Percentiles rank a stretch among this genome's conserved stretches.
These are phyloP conservation scores for Penicillium waksmanii DNA, from an alignment of 495 filamentous ascomycete species.

Conservation along the genomic window DNA sequence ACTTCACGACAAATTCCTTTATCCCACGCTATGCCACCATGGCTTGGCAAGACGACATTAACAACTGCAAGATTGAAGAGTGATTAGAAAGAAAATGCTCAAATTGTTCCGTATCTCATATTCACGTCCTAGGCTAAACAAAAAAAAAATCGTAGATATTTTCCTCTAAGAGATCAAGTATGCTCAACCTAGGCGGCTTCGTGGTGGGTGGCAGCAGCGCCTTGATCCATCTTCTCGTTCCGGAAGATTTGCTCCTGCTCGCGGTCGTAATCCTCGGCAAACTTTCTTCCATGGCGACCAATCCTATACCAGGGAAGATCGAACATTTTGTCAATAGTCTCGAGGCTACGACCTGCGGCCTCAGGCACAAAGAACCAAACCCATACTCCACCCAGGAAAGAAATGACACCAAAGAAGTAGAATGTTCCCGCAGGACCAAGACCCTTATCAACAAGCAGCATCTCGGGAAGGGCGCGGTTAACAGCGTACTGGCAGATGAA, in stretches of 20 bases:
- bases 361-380: slow-evolving; percentile 45
- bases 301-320: slow-evolving; percentile 61
- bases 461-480: too few relatives aligned
- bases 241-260: too few relatives aligned
- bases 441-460: too few relatives aligned
- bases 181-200: too few relatives aligned
- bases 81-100: background rate
- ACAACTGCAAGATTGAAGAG: slow-evolving; percentile 8
- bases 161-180: too few relatives aligned
- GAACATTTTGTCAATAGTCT: slow-evolving; percentile 61
- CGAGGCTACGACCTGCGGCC: slow-evolving; percentile 25
- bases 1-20: slow-evolving; percentile 12
- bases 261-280: slow-evolving; percentile 1
- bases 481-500: slow-evolving; percentile 62
- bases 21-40: slow-evolving; percentile 9
- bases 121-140: too few relatives aligned
- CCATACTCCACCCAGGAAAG: slow-evolving; percentile 51
- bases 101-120: too few relatives aligned
- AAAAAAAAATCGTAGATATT: too few relatives aligned
- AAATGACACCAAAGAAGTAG: slow-evolving; percentile 31
- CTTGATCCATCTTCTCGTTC: too few relatives aligned
- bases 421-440: too few relatives aligned
- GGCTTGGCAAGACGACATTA: slow-evolving; percentile 10
- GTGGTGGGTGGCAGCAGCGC: too few relatives aligned
- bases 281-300: slow-evolving; percentile 46